Percentiles rank a stretch among this genome's conserved stretches.
These are phyloP conservation scores for Neurospora sp. DNA, from an alignment of 2,329 filamentous ascomycete genomes.

Conservation along the genomic window DNA sequence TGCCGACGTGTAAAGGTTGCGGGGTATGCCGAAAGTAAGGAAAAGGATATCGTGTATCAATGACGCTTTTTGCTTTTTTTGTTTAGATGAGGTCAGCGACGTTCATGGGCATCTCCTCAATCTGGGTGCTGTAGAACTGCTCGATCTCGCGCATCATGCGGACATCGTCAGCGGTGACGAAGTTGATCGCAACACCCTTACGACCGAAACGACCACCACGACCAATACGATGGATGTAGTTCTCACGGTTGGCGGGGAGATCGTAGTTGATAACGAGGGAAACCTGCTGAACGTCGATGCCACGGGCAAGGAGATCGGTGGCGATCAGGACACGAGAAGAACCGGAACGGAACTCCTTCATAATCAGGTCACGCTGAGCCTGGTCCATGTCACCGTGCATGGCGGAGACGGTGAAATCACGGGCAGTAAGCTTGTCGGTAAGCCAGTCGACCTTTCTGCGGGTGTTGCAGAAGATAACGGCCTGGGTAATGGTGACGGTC, in stretches of 20 bases:
- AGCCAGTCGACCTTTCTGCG: slow-evolving; percentile 98
- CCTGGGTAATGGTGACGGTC: slow-evolving; percentile 95
- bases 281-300: slow-evolving; percentile 98
- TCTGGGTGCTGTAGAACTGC: slow-evolving; percentile 99
- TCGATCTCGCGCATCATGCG: slow-evolving; percentile 96
- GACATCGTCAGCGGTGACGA: slow-evolving; percentile 96
- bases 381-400: slow-evolving; percentile 99
- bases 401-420: slow-evolving; percentile 95
- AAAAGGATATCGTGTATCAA: slow-evolving; percentile 8
- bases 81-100: slow-evolving; percentile 65
- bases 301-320: slow-evolving; percentile 94
- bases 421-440: slow-evolving; percentile 98
- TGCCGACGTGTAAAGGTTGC: slow-evolving; percentile 14
- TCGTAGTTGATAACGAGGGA: slow-evolving; percentile 99
- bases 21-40: slow-evolving; percentile 16
- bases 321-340: slow-evolving; percentile 95
- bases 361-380: slow-evolving; percentile 95
- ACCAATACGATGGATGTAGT: slow-evolving; percentile 98
- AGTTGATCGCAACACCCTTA: slow-evolving; percentile 99
- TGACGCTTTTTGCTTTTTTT: background rate
- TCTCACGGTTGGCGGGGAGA: slow-evolving; percentile 94
- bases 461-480: slow-evolving; percentile 99
- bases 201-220: slow-evolving; percentile 90
- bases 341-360: slow-evolving; percentile 97
- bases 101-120: slow-evolving; percentile 99